Evolutionary conservation across 805 yeast species (phyloP).

Genomic region (Kuraishia hungarica): DNA sequence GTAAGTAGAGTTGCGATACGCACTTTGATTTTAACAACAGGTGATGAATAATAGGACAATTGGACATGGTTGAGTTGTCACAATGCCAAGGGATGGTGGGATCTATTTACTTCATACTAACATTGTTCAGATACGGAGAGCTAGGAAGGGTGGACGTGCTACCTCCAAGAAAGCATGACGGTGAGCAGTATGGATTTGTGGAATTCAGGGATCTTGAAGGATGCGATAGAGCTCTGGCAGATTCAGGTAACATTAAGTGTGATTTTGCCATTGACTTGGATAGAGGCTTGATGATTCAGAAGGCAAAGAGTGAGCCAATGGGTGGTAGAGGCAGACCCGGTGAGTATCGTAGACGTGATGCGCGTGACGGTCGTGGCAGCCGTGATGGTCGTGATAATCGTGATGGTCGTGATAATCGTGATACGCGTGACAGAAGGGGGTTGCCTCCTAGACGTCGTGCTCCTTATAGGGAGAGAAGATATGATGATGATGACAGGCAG

Average conservation of each 20-base stretch:
- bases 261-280: constrained; percentile 31
- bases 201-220: constrained; percentile 44
- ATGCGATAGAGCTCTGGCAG: constrained; percentile 44
- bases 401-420: background rate
- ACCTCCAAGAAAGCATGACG: constrained; percentile 52
- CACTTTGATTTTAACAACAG: too few species aligned
- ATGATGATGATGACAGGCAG: constrained; percentile 4
- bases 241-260: constrained; percentile 26
- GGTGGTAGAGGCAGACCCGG: constrained; percentile 12
- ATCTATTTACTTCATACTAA: background rate
- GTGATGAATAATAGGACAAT: too few species aligned
- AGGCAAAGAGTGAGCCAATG: constrained; percentile 49
- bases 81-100: too few species aligned
- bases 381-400: constrained; percentile 6
- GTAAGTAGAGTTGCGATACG: constrained; percentile 28
- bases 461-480: constrained; percentile 2
- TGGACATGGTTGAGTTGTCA: background rate
- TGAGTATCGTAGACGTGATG: constrained; percentile 4
- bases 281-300: constrained; percentile 38
- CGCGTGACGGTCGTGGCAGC: background rate
- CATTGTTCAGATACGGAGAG: constrained; percentile 37
- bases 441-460: constrained; percentile 2
- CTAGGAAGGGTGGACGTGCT: constrained; percentile 53
- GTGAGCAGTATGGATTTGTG: constrained; percentile 56
- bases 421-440: constrained; percentile 4